Evolutionary conservation across 2,329 filamentous ascomycete genomes (phyloP), one percentile per base, ranked within the genome.

Genomic region (Neocatenulostroma microsporum): DNA sequence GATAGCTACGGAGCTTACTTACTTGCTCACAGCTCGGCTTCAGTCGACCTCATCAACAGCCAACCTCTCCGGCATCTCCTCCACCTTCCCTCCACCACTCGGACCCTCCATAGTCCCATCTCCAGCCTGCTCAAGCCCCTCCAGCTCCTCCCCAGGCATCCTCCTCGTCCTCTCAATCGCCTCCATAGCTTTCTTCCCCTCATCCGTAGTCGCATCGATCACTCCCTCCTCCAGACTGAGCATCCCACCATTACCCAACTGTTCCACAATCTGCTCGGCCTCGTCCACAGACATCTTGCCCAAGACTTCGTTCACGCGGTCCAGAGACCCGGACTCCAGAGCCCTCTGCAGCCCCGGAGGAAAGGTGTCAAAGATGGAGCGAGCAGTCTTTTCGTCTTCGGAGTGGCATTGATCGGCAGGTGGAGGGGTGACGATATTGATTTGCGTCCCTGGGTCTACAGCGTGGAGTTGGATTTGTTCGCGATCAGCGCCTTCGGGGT

Each of bases 401-500:
- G 65, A 66, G 1, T 76, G 73, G 35, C 88, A 78, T 17, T 78
- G 71, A 50, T 79, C 82, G 17, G 82, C 70, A 10, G 91, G 89
- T 12, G 95, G 80, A 27, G 70, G 76, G 61, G 96, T 95, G 57
- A 84, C 84, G 60, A 98, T 95, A 43, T 84, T 81, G 3, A 89
- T 95, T 31, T 82, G 83, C 0, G 89, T 89, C 60, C 95, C 87
- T 9, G 54, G 25, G 94, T 81, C 37, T 67, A 98, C 88, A 11
- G 91, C 89, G 58, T 98, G 91, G 30, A 98, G 73, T 63, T 98
- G 93, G 50, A 98, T 98, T 62, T 95, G 89, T 67, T 98, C 91
- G 8, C 94, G 82, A 14, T 82, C 85, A 17, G 72, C 76, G 6
- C 68, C 67, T 14, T 68, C 69, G 5, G 66, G 70, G 29, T 70